Evolutionary conservation across 306 rosid species (phyloP), one percentile per base, ranked within the genome.

Genomic region (Vigna reflexopilosa): DNA sequence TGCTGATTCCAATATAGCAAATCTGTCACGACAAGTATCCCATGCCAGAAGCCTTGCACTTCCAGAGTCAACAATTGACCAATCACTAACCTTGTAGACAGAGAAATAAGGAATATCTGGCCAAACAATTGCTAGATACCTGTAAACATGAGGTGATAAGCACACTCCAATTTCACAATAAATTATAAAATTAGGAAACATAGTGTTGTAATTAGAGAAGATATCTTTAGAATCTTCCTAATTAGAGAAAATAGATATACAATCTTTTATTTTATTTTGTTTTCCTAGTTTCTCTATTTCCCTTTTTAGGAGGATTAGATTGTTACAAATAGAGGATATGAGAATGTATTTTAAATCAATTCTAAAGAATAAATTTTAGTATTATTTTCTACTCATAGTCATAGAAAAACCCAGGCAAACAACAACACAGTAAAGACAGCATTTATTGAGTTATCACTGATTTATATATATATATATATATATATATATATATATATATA

Each of bases 51-150:
- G 96, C 83, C 98, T 90, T 62, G 99, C 98, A 87, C 93, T 93
- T 78, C 99, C 99, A n/a, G 99, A 93, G 87, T 96, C 99, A 79
- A 93, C 98, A 28, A 93, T 90, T 47, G 99, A 91, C 99, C 99
- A 96, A 78, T 93, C 96, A 84, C 97, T 90, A 34, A 82, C 98
- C 89, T 93, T 93, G 91, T 93, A 93, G 77, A 96, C 82, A 22
- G 99, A 96, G 83, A 96, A 96, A 86, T 96, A 96, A 61, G 99
- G 99, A 78, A 96, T 93, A 83, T 96, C 99, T 61, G 99, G 99
- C 99, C 99, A 96, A 82, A 93, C 97, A 26, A 93, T 85, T 62
- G 90, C 91, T 77, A 96, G 83, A 82, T 96, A 93, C 98, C 99
- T 96, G 97, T 81, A 86, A 83, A 70, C 58, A 80, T 57, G 75